phyloP scores from a whole-genome alignment of 345 rosid species.

The Populus davidiana region DNA sequence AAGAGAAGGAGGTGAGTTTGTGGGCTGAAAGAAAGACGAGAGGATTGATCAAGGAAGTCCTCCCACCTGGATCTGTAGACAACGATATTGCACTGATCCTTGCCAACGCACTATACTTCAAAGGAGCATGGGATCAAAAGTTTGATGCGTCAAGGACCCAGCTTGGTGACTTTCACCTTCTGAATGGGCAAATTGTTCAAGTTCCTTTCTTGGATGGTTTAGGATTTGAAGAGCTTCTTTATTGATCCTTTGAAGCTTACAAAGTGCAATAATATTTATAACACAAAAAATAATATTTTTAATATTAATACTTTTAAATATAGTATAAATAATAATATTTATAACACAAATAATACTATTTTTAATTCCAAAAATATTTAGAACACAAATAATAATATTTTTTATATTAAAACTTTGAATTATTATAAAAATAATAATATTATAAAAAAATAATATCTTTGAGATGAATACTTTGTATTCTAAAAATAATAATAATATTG shows the following conservation, averaged over 20 bases:
- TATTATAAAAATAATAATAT: too few species aligned
- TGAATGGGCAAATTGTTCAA: neutral
- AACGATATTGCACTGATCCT: neutral
- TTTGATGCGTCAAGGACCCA: neutral
- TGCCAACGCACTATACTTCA: slow-evolving; percentile 2
- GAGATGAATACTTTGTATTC: too few species aligned
- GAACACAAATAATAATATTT: too few species aligned
- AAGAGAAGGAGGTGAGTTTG: neutral
- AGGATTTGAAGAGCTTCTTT: neutral
- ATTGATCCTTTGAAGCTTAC: slow-evolving; percentile 12
- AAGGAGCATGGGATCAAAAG: slow-evolving; percentile 6
- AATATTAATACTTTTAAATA: too few species aligned
- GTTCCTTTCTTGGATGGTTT: slow-evolving; percentile 27
- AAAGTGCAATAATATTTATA: neutral
- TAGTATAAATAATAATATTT: too few species aligned
- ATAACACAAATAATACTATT: too few species aligned
- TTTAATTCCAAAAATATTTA: too few species aligned
- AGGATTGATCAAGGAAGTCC: slow-evolving; percentile 5
- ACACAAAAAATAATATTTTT: too few species aligned
- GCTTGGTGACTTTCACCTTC: slow-evolving; percentile 4
- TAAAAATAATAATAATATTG: too few species aligned
- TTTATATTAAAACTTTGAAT: too few species aligned
- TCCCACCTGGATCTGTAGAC: neutral
- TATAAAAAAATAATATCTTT: too few species aligned
- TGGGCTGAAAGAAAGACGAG: slow-evolving; percentile 1